Conservation (phyloP, 306 rosid species). For the Ceratonia siliqua region DNA sequence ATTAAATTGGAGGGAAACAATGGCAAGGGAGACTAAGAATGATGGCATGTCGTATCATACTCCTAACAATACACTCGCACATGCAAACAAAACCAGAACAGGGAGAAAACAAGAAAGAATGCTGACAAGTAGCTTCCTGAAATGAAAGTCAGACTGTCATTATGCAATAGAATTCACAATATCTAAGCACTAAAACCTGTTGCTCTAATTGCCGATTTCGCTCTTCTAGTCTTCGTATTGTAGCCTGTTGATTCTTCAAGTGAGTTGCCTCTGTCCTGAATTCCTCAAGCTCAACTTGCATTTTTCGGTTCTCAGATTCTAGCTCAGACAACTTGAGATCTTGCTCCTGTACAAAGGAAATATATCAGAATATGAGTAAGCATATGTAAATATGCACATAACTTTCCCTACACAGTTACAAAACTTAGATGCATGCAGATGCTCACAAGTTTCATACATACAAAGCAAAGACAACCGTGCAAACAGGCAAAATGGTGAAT, state of each 20-base stretch:
- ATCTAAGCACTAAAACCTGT: slow-evolving; percentile 61
- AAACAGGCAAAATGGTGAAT: not conserved
- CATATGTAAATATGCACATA: slow-evolving; percentile 13
- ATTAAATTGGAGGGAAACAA: not conserved
- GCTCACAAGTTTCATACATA: slow-evolving; percentile 25
- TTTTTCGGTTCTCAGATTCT: slow-evolving; percentile 93
- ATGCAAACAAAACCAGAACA: slow-evolving; percentile 5
- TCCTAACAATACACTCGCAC: not conserved
- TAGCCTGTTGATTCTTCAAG: slow-evolving; percentile 98
- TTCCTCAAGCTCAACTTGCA: slow-evolving; percentile 99
- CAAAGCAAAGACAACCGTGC: not conserved
- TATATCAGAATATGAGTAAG: slow-evolving; percentile 25
- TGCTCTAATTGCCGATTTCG: slow-evolving; percentile 93
- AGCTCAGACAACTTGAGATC: slow-evolving; percentile 81
- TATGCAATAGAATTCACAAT: slow-evolving; percentile 22
- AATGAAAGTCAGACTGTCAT: slow-evolving; percentile 14
- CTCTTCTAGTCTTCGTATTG: slow-evolving; percentile 96
- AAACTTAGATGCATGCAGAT: not conserved
- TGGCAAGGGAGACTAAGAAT: not conserved
- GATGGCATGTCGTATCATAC: not conserved
- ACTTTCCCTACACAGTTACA: slow-evolving; percentile 5
- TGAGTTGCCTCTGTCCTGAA: slow-evolving; percentile 96
- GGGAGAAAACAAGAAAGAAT: not conserved
- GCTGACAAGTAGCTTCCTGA: slow-evolving; percentile 17
- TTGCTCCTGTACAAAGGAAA: slow-evolving; percentile 70